These are phyloP conservation scores for Austroboletus sp. DNA, from an alignment of 1,284 basidiomycete genomes.

Conservation along the genomic window DNA sequence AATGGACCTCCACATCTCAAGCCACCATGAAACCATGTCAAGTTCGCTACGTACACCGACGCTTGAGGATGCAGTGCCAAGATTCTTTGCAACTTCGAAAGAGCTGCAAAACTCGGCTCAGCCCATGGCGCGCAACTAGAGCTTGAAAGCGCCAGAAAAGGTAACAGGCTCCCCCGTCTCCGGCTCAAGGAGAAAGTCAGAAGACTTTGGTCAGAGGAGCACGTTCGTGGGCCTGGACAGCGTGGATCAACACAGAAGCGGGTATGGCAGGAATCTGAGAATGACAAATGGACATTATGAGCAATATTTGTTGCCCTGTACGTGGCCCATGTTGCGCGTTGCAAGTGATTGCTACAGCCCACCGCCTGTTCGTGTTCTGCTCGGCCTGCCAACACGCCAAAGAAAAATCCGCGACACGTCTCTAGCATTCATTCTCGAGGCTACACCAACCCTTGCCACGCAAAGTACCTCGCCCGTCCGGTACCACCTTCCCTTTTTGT, in stretches of 20 bases:
- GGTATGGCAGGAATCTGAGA: constrained; percentile 6
- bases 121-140: constrained; percentile 31
- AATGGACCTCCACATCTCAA: constrained; percentile 21
- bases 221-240: constrained; percentile 25
- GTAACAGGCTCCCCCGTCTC: constrained; percentile 7
- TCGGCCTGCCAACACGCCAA: constrained; percentile 13
- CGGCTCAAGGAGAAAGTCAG: constrained; percentile 18
- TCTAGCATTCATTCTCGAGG: constrained; percentile 24
- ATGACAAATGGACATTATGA: constrained; percentile 19
- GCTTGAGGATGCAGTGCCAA: constrained; percentile 22
- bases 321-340: constrained; percentile 24
- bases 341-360: constrained; percentile 6
- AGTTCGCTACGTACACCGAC: constrained; percentile 24
- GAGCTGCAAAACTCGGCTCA: constrained; percentile 10
- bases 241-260: constrained; percentile 11
- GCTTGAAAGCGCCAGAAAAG: constrained; percentile 28
- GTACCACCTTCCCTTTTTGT: constrained; percentile 20
- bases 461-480: constrained; percentile 24
- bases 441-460: constrained; percentile 3
- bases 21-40: constrained; percentile 33
- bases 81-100: constrained; percentile 4
- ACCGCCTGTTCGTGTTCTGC: constrained; percentile 21
- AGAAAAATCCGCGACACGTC: constrained; percentile 19
- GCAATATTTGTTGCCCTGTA: constrained; percentile 24
- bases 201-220: constrained; percentile 19